A percentile compares a stretch with the other conserved stretches of the same genome.
These are phyloP conservation scores for Cladosporium phlei DNA, from an alignment of 2,329 filamentous ascomycete species.

Conservation along the genomic window DNA sequence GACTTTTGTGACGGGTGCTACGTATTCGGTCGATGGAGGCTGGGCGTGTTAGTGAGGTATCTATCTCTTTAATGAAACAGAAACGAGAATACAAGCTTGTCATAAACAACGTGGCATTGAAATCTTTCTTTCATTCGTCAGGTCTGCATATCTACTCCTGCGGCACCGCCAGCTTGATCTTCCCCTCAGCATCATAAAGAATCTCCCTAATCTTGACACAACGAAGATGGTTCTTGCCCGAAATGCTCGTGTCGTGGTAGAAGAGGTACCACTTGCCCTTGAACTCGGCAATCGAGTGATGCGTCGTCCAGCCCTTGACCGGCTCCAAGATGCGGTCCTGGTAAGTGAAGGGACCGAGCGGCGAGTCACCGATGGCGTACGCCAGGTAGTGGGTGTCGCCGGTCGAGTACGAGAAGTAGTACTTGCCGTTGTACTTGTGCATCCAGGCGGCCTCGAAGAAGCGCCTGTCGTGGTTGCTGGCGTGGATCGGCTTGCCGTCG, in stretches of 20 bases:
- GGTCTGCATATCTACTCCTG: constrained; percentile 14
- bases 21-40: constrained; percentile 46
- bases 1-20: constrained; percentile 45
- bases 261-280: constrained; percentile 68
- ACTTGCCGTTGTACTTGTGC: constrained; percentile 60
- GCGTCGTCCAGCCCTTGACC: constrained; percentile 75
- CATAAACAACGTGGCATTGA: background rate
- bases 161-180: constrained; percentile 44
- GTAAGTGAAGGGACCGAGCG: constrained; percentile 69
- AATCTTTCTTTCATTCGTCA: background rate
- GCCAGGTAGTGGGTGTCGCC: constrained; percentile 71
- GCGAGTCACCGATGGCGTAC: constrained; percentile 62
- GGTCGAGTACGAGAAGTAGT: constrained; percentile 50
- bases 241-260: constrained; percentile 68
- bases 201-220: constrained; percentile 73
- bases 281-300: constrained; percentile 74
- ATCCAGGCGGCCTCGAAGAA: constrained; percentile 82
- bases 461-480: constrained; percentile 66
- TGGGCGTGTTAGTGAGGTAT: constrained; percentile 21
- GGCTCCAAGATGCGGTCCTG: constrained; percentile 67
- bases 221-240: constrained; percentile 63
- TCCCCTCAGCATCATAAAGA: constrained; percentile 63
- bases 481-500: constrained; percentile 55
- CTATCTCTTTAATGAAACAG: background rate
- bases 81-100: background rate